These are phyloP conservation scores for Penicillium sp. DNA, from an alignment of 2,329 filamentous ascomycete genomes.

Conservation along the genomic window DNA sequence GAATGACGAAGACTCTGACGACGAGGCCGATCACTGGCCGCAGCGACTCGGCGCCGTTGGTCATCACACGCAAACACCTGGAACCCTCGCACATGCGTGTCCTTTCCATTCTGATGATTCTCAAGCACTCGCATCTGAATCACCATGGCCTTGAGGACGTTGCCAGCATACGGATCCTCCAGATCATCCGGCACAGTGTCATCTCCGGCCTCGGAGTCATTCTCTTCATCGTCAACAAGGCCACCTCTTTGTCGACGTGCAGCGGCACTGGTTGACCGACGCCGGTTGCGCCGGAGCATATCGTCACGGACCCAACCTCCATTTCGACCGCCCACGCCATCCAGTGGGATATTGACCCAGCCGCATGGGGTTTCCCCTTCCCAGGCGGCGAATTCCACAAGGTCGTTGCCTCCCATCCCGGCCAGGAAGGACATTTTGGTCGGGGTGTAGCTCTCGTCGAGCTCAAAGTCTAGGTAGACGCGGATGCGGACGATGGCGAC, in stretches of 20 bases:
- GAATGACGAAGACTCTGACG: constrained; percentile 28
- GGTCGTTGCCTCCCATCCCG: constrained; percentile 84
- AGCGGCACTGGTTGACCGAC: constrained; percentile 2
- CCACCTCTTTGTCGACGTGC: constrained; percentile 9
- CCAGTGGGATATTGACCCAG: constrained; percentile 80
- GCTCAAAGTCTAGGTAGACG: constrained; percentile 72
- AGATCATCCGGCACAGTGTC: constrained; percentile 20
- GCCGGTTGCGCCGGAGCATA: constrained; percentile 11
- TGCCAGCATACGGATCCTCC: constrained; percentile 50
- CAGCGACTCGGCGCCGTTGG: constrained; percentile 28
- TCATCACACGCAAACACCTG: constrained; percentile 66
- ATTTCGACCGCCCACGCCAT: constrained; percentile 51
- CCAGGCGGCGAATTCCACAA: constrained; percentile 81
- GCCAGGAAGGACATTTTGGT: constrained; percentile 85
- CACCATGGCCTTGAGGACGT: constrained; percentile 78
- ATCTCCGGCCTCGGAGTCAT: constrained; percentile 24
- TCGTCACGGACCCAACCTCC: constrained; percentile 25
- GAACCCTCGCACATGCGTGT: constrained; percentile 91
- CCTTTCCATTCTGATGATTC: constrained; percentile 98
- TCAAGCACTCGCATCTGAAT: constrained; percentile 86
- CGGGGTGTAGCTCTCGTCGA: constrained; percentile 94
- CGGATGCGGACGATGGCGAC: constrained; percentile 47
- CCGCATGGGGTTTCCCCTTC: constrained; percentile 72
- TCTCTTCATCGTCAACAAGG: constrained; percentile 14
- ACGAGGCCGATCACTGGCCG: constrained; percentile 26